phyloP scores from a whole-genome alignment of 305 asterid species.

The Rubia balearica region DNA sequence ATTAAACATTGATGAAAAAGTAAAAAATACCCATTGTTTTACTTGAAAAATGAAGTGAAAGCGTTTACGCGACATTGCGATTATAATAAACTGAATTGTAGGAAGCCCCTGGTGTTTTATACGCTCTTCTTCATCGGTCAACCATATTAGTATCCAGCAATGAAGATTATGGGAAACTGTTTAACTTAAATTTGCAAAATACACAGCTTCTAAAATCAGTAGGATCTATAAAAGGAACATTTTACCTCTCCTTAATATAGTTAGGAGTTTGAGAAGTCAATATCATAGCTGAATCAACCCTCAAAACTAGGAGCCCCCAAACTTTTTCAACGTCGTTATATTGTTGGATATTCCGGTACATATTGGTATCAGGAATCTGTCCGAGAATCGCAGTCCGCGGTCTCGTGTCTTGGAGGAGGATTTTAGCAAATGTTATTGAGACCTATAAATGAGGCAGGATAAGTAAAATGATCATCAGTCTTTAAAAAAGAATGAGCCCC shows the following conservation, averaged over 20 bases:
- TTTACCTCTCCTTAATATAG: no score
- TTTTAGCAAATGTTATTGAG: no score
- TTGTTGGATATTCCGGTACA: no score
- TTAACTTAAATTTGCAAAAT: background rate
- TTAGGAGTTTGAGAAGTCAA: constrained; percentile 82
- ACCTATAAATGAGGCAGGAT: no score
- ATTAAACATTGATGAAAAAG: background rate
- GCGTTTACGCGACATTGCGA: constrained; percentile 57
- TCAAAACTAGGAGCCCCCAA: constrained; percentile 56
- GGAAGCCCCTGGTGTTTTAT: constrained; percentile 29
- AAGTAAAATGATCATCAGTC: background rate
- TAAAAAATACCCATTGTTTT: background rate
- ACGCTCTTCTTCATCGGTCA: constrained; percentile 40
- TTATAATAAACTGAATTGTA: constrained; percentile 36
- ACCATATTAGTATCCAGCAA: constrained; percentile 45
- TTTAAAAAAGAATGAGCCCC: constrained; percentile 26
- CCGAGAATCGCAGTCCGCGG: no score
- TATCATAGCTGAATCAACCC: constrained; percentile 88
- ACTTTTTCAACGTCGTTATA: constrained; percentile 68
- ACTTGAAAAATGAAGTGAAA: background rate
- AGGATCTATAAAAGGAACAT: background rate
- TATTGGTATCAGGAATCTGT: no score
- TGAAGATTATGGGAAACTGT: background rate
- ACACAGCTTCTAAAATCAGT: background rate
- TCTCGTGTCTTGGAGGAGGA: no score